phyloP scores from a whole-genome alignment of 139 green algal genomes.

The Picochlorum costavermella region DNA sequence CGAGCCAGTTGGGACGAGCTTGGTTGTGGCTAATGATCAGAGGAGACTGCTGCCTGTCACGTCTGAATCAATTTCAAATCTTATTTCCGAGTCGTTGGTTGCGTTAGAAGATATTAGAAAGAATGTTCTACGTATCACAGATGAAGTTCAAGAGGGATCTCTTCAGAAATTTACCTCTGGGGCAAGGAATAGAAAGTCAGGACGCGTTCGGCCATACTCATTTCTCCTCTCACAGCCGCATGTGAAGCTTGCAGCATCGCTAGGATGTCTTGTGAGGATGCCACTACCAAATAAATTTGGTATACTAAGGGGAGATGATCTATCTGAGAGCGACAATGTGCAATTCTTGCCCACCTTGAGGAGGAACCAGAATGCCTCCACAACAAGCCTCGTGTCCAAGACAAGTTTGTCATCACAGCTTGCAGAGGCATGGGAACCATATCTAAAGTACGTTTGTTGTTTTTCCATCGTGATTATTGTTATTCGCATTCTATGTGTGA shows the following conservation, averaged over 20 bases:
- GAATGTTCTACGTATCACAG: conserved; percentile 17
- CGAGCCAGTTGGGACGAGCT: not conserved
- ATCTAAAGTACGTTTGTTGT: conserved; percentile 25
- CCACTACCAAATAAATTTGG: conserved; percentile 28
- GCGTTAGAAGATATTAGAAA: conserved; percentile 12
- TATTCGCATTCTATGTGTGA: not conserved
- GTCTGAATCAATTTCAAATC: conserved; percentile 13
- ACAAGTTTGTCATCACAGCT: conserved; percentile 18
- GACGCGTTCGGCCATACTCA: conserved; percentile 20
- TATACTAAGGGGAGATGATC: not conserved
- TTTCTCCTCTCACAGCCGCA: conserved; percentile 21
- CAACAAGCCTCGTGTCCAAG: conserved; percentile 12
- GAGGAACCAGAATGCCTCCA: conserved; percentile 6
- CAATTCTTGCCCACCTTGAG: not conserved
- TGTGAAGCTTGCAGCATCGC: conserved; percentile 37
- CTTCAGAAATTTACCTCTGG: conserved; percentile 21
- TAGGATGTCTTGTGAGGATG: conserved; percentile 46
- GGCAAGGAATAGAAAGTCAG: conserved; percentile 5
- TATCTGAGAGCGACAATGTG: not conserved
- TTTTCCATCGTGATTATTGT: not conserved
- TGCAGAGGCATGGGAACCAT: conserved; percentile 36
- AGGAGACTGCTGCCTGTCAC: conserved; percentile 8
- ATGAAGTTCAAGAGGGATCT: conserved; percentile 32
- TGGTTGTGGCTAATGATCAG: not conserved
- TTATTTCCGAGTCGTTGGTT: conserved; percentile 17